Base-by-base conservation (phyloP, 495 filamentous ascomycete species). In the Choiromyces venosus region DNA sequence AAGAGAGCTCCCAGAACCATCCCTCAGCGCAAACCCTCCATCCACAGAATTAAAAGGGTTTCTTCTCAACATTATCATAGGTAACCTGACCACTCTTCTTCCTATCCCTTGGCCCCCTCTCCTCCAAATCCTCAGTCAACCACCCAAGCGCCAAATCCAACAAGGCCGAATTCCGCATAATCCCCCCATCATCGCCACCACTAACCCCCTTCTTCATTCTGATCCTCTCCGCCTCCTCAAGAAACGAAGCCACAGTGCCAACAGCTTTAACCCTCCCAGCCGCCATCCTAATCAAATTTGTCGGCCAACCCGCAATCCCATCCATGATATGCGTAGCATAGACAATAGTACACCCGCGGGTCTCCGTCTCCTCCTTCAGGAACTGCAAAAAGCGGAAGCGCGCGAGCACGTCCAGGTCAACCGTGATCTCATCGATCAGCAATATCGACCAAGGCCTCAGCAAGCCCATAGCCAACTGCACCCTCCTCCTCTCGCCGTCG, bases 321-420 rank as follows among this genome's bases (percentile, higher is more conserved):
- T 99, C 95, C 78, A 99, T 82, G 69, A 99, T 97, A 82, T 99
- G 95, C 29, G 95, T 98, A 36, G 95, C 95, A 83, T 99, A 99
- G 37, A 98, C 94, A 76, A 99, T 91, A 3, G 95, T 97, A 81
- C 93, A 97, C 14, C 87, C 83, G 66, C 96, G 84, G 9, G 79
- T 83, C 84, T 93, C 91, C 0, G 95, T 97, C 87, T 99, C 95
- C 33, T 86, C 85, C 81, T 92, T 92, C 80, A 99, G 81, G 81
- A 93, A 99, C 3, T 84, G 82, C n/a, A 99, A 85, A 82, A 99
- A 99, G 77, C 93, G 90, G 73, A 87, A 87, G 18, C 95, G 86
- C 39, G 87, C 91, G 73, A 97, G 86, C 37, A 99, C 85, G 78
- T 99, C 95, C 73, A 99, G 82, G 82, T 99, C 95, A 6, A 99